phyloP scores from a whole-genome alignment of 768 basidiomycete genomes.

The Termitomyces titanicus region DNA sequence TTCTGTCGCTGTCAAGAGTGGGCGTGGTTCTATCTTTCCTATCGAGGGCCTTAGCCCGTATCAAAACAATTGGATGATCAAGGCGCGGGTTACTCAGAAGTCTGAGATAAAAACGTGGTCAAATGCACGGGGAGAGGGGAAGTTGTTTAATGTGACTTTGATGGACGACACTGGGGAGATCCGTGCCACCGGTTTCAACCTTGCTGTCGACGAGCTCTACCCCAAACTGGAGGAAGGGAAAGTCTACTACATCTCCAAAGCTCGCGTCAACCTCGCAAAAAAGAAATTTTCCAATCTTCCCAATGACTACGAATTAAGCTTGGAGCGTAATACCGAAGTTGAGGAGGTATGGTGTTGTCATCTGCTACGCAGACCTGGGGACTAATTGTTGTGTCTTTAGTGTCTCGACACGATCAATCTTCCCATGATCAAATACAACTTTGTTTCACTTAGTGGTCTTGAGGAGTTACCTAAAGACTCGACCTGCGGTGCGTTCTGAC shows the following conservation, averaged over 20 bases:
- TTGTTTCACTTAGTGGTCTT: constrained; percentile 62
- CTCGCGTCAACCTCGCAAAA: constrained; percentile 91
- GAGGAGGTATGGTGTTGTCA: constrained; percentile 58
- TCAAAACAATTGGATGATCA: constrained; percentile 98
- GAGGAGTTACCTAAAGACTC: constrained; percentile 70
- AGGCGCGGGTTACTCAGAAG: constrained; percentile 88
- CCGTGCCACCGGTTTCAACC: constrained; percentile 87
- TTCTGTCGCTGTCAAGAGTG: constrained; percentile 13
- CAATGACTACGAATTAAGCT: constrained; percentile 89
- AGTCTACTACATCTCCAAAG: constrained; percentile 89
- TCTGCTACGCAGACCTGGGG: not conserved
- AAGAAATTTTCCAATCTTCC: constrained; percentile 89
- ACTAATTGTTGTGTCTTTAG: constrained; percentile 35
- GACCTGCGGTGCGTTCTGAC: constrained; percentile 68
- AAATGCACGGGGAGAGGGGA: constrained; percentile 88
- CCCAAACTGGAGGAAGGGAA: constrained; percentile 87
- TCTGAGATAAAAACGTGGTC: constrained; percentile 88
- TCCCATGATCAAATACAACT: constrained; percentile 83
- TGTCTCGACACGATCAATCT: constrained; percentile 75
- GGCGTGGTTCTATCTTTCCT: constrained; percentile 53
- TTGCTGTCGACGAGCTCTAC: constrained; percentile 77
- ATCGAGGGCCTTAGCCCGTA: constrained; percentile 96
- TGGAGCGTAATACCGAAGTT: constrained; percentile 83
- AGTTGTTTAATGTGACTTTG: constrained; percentile 87
- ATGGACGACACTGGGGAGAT: constrained; percentile 97